Conservation (phyloP, 23 red algal genomes). For the Gracilariopsis chorda region DNA sequence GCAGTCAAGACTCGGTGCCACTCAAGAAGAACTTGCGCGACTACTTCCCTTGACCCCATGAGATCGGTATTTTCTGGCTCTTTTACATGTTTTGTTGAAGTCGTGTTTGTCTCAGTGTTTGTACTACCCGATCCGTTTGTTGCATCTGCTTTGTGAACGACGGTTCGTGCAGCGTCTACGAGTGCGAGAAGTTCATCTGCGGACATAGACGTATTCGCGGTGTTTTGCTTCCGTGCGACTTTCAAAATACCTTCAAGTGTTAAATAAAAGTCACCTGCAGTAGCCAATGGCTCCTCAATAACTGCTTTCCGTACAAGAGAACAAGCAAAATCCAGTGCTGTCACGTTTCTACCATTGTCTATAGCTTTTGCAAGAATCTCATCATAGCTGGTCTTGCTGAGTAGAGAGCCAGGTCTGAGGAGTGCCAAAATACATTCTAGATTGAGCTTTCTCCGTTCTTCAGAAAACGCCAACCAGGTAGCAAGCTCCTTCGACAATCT, state of each 20-base stretch:
- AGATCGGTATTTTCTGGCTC: slow-evolving; percentile 22
- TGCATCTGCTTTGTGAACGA: slow-evolving; percentile 13
- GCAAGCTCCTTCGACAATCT: slow-evolving; percentile 77
- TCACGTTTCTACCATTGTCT: slow-evolving; percentile 71
- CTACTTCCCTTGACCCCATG: slow-evolving; percentile 13
- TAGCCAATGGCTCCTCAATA: slow-evolving; percentile 65
- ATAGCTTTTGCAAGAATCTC: slow-evolving; percentile 71
- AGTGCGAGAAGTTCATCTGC: slow-evolving; percentile 59
- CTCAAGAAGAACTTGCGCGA: slow-evolving; percentile 28
- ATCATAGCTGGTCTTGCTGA: slow-evolving; percentile 75
- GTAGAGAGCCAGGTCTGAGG: slow-evolving; percentile 38
- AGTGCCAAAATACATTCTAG: slow-evolving; percentile 62
- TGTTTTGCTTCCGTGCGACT: slow-evolving; percentile 32
- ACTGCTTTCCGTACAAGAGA: slow-evolving; percentile 64
- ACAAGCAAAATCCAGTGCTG: slow-evolving; percentile 75
- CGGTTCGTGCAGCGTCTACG: slow-evolving; percentile 34
- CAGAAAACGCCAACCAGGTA: slow-evolving; percentile 79
- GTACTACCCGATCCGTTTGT: not conserved
- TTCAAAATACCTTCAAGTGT: slow-evolving; percentile 75
- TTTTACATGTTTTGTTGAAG: not conserved
- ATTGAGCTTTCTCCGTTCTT: slow-evolving; percentile 59
- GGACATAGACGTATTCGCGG: not conserved
- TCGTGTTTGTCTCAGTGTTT: not conserved
- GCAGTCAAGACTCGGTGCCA: slow-evolving; percentile 61
- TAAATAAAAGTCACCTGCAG: slow-evolving; percentile 68